phyloP scores from a whole-genome alignment of 148 eudicot species.

The Heliamphora exappendiculata region DNA sequence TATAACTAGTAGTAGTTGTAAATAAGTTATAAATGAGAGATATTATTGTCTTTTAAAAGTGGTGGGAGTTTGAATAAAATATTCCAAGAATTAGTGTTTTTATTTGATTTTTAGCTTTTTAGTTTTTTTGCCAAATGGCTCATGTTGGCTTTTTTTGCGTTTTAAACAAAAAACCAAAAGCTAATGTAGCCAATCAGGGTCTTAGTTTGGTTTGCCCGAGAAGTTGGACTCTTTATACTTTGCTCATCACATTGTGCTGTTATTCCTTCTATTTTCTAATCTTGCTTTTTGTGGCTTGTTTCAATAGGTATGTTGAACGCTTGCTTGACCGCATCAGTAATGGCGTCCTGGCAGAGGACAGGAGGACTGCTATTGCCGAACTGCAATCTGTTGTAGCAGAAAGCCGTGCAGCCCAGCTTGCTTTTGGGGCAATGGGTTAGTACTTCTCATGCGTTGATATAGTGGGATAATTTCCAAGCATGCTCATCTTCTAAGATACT shows the following conservation, averaged over 20 bases:
- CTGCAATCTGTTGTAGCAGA: conserved; percentile 94
- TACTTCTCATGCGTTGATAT: conserved; percentile 16
- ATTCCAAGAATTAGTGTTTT: no score
- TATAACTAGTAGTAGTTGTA: no score
- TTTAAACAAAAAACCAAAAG: no score
- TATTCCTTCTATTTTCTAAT: conserved; percentile 5
- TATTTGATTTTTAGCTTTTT: no score
- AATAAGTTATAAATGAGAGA: no score
- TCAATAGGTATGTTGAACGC: conserved; percentile 82
- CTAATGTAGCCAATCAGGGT: no score
- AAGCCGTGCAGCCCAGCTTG: conserved; percentile 82
- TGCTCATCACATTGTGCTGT: neutral
- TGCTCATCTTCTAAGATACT: neutral
- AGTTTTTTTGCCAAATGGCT: no score
- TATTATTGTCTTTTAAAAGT: no score
- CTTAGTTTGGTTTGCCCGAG: neutral
- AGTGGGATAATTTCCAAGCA: neutral
- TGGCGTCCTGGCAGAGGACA: conserved; percentile 80
- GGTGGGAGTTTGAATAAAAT: no score
- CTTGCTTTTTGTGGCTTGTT: conserved; percentile 10
- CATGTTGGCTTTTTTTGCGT: no score
- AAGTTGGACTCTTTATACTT: neutral
- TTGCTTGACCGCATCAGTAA: conserved; percentile 91
- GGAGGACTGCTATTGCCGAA: conserved; percentile 81
- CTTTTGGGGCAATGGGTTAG: conserved; percentile 98